Percentiles rank a stretch among this genome's conserved stretches.
phyloP scores from a whole-genome alignment of 768 basidiomycete genomes.

The Lenzites betulinus region DNA sequence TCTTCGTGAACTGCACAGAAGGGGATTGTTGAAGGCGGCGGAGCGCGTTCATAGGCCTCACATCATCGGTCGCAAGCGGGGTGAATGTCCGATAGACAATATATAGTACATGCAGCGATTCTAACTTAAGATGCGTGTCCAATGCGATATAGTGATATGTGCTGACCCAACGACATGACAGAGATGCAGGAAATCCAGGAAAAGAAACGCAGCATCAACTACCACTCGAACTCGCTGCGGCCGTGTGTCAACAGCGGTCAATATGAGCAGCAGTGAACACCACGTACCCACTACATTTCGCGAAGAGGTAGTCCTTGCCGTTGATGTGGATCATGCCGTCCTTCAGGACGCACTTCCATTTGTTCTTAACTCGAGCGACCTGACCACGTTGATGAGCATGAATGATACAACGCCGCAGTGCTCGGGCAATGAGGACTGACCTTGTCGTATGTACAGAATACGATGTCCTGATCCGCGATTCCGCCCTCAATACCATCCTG shows the following conservation, averaged over 20 bases:
- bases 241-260: background rate
- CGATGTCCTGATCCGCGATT: slow-evolving; percentile 78
- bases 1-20: no score
- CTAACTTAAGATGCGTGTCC: slow-evolving; percentile 17
- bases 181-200: slow-evolving; percentile 11
- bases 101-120: slow-evolving; percentile 21
- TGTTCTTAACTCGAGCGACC: slow-evolving; percentile 99
- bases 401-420: slow-evolving; percentile 1
- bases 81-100: background rate
- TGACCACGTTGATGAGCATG: slow-evolving; percentile 32
- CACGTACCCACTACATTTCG: slow-evolving; percentile 89
- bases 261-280: background rate
- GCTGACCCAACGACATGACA: slow-evolving; percentile 6
- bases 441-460: slow-evolving; percentile 99
- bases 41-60: background rate
- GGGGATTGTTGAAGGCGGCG: no score
- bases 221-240: slow-evolving; percentile 40
- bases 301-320: slow-evolving; percentile 96
- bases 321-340: slow-evolving; percentile 98
- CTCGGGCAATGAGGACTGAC: slow-evolving; percentile 42
- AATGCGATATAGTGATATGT: slow-evolving; percentile 23
- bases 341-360: slow-evolving; percentile 98
- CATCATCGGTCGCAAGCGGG: background rate
- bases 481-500: slow-evolving; percentile 80
- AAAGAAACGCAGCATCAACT: slow-evolving; percentile 11